Evolutionary conservation across 768 basidiomycete species (phyloP), one percentile per base, ranked within the genome.

Genomic region (Xerocomellus intermedius): DNA sequence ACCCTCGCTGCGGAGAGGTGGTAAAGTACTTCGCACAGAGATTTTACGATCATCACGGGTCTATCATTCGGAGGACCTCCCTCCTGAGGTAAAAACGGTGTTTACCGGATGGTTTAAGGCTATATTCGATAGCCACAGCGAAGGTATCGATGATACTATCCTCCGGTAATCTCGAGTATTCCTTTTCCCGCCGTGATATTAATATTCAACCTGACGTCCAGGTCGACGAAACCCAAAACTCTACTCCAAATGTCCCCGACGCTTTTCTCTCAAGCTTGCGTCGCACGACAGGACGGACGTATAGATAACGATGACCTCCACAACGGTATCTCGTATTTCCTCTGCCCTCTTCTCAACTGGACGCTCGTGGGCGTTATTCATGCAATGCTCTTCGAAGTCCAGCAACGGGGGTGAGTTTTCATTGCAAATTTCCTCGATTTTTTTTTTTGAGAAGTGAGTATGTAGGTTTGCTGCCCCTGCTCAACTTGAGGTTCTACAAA

Each of bases 121-220:
- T 0, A 74, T 93, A 26, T 92, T 92, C 66, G 89, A 91, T 64
- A 83, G 75, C 46, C 73, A 74, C 55, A 90, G 82, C 58, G 91
- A 92, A 66, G 91, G 91, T 1, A 91, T 93, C 26, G 91, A 92
- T 60, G 91, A 93, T 62, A 84, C 80, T 14, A 87, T 90, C 52
- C 73, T 87, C 24, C 76, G 85, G 85, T 84, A 69, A 60, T 52
- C 47, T 13, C 37, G 35, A 30, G 22, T n/a, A 35, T n/a, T 8
- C 37, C 22, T 13, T 45, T 26, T 32, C 39, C 43, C 35, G 36
- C 6, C 6, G 8, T 22, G 13, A 42, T 17, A 21, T 48, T 59
- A n/a, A 62, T 17, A 21, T 48, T 59, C 16, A 62, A 57, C 41
- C 10, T 14, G 43, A 19, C 26, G 22, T 41, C n/a, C 60, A 91